Percentiles rank a stretch among this genome's conserved stretches.
These are phyloP conservation scores for Yarrowia yakushimensis DNA, from an alignment of 805 yeast species.

Conservation along the genomic window DNA sequence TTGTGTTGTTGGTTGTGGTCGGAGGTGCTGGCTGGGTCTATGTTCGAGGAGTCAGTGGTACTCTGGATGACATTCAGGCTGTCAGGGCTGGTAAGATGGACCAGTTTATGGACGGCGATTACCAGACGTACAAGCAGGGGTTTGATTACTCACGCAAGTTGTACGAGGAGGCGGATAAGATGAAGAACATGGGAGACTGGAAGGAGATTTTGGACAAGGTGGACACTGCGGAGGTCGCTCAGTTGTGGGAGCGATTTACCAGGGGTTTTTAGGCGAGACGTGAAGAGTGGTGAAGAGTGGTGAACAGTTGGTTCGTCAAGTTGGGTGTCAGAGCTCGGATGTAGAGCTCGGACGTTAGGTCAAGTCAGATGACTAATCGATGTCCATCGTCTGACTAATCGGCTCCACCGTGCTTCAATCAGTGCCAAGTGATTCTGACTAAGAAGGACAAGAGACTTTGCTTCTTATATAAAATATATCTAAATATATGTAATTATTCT, in stretches of 20 bases:
- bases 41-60: constrained; percentile 16
- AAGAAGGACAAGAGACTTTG: no score
- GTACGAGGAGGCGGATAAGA: constrained; percentile 25
- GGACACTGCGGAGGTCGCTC: constrained; percentile 15
- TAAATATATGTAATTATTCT: no score
- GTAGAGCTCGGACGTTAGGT: no score
- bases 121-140: constrained; percentile 1
- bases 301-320: not conserved
- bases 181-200: not conserved
- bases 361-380: no score
- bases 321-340: no score
- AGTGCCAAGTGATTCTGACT: no score
- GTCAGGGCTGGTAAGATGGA: not conserved
- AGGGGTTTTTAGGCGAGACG: not conserved
- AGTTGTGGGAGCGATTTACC: constrained; percentile 9
- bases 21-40: constrained; percentile 11
- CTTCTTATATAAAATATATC: no score
- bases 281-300: no score
- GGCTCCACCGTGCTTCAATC: no score
- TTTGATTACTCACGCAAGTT: constrained; percentile 17
- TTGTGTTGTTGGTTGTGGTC: constrained; percentile 27
- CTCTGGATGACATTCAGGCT: not conserved
- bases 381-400: no score
- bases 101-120: constrained; percentile 12
- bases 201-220: constrained; percentile 9